Percentiles rank a stretch among this genome's conserved stretches.
phyloP scores from a whole-genome alignment of 139 green algal species.

The Micractinium sp. region DNA sequence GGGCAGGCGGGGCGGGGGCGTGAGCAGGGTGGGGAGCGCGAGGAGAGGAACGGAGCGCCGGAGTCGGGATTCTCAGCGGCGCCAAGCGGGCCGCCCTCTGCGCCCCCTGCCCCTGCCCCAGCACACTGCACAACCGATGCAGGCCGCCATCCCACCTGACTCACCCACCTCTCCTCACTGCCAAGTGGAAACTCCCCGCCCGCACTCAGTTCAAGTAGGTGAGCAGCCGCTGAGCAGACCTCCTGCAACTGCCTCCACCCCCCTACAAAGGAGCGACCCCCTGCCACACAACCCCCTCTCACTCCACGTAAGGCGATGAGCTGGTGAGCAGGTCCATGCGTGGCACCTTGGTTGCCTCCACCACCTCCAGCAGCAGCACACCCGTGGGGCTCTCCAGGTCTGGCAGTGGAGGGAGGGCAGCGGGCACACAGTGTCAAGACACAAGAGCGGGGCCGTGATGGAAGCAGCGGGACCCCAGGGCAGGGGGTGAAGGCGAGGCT shows the following conservation, averaged over 20 bases:
- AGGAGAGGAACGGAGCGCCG: too few species aligned
- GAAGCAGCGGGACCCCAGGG: background rate
- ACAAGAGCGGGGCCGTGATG: background rate
- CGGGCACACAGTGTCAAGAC: background rate
- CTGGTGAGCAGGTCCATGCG: conserved; percentile 28
- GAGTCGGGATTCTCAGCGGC: too few species aligned
- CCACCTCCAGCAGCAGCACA: conserved; percentile 28
- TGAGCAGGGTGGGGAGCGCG: too few species aligned
- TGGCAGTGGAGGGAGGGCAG: background rate
- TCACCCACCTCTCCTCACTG: too few species aligned
- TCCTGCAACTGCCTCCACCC: background rate
- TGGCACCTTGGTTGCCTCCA: conserved; percentile 26
- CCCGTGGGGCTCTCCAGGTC: conserved; percentile 21
- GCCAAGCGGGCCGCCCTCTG: too few species aligned
- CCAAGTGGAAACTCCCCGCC: too few species aligned
- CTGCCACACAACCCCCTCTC: background rate
- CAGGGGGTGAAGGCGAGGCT: too few species aligned
- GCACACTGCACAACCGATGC: too few species aligned
- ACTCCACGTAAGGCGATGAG: conserved; percentile 29
- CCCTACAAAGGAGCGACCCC: background rate
- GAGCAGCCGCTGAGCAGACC: too few species aligned
- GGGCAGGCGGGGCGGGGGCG: background rate
- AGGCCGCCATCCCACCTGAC: too few species aligned
- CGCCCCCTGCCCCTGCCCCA: too few species aligned
- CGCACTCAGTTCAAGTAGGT: too few species aligned